Conservation (phyloP, 495 filamentous ascomycete genomes). For the Bryoglossum gracile region DNA sequence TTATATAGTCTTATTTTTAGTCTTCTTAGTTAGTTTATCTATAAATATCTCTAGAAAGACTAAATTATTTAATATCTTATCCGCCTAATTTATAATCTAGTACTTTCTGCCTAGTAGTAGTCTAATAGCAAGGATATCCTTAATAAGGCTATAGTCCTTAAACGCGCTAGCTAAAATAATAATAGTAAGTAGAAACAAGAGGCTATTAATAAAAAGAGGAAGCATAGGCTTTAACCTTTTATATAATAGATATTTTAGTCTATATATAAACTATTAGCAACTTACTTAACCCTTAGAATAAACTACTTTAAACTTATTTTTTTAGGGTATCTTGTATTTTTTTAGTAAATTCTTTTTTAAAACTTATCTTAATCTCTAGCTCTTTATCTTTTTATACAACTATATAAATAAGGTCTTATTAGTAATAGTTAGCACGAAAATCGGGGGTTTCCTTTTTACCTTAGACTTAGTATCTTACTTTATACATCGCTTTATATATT, state of each 20-base stretch:
- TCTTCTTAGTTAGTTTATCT: slow-evolving; percentile 11
- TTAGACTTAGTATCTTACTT: no score
- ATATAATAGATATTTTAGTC: no score
- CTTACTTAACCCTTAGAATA: not conserved
- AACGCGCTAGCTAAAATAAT: slow-evolving; percentile 10
- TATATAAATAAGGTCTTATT: slow-evolving; percentile 11
- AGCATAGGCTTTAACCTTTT: no score
- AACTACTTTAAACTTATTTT: slow-evolving; percentile 1
- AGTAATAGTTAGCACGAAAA: slow-evolving; percentile 6
- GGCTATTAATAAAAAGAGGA: slow-evolving; percentile 12
- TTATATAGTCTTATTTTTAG: slow-evolving; percentile 19
- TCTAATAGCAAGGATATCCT: slow-evolving; percentile 6
- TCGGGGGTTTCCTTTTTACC: not conserved
- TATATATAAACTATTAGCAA: not conserved
- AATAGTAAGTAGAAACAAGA: no score
- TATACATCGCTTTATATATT: no score
- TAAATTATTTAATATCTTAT: slow-evolving; percentile 11
- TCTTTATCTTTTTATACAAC: slow-evolving; percentile 7
- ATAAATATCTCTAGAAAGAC: no score
- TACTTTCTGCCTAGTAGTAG: slow-evolving; percentile 12
- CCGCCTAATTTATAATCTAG: slow-evolving; percentile 13
- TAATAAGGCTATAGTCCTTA: slow-evolving; percentile 7
- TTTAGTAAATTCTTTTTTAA: no score
- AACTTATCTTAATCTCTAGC: slow-evolving; percentile 9
- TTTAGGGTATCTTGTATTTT: slow-evolving; percentile 2